Conservation (phyloP, 225 moss, liverwort and hornwort genomes). For the Bryoerythrophyllum caledonicum region DNA sequence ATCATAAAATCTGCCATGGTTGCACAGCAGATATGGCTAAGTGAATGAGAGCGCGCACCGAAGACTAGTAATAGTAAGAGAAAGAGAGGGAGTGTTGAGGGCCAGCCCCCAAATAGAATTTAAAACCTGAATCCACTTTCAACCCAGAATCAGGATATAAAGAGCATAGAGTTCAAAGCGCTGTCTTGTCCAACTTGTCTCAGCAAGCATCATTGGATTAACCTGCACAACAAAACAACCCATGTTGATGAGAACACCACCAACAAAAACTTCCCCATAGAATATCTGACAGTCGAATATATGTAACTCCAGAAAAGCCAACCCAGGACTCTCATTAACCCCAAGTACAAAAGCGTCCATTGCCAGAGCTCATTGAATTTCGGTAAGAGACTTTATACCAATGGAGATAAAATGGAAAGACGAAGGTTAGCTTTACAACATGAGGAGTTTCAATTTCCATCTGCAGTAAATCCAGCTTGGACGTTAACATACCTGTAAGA, state of each 20-base stretch:
- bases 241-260: neutral
- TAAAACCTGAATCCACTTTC: slow-evolving; percentile 23
- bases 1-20: slow-evolving; percentile 18
- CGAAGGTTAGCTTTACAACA: no score
- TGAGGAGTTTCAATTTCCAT: no score
- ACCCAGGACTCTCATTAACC: neutral
- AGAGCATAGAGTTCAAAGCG: slow-evolving; percentile 15
- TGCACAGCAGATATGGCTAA: slow-evolving; percentile 22
- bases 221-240: slow-evolving; percentile 30
- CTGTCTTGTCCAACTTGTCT: slow-evolving; percentile 19
- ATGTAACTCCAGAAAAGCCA: neutral
- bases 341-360: no score
- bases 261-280: neutral
- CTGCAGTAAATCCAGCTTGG: no score
- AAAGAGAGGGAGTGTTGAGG: neutral
- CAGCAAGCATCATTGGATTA: slow-evolving; percentile 13
- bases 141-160: slow-evolving; percentile 13
- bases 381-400: no score
- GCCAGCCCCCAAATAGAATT: slow-evolving; percentile 16
- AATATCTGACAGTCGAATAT: neutral
- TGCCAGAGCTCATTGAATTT: no score
- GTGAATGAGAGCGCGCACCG: neutral
- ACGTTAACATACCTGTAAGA: slow-evolving; percentile 21
- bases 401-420: no score
- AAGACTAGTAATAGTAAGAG: neutral